Evolutionary conservation across 331 rosid genomes (phyloP).

Genomic region (Erythrophleum ivorense): DNA sequence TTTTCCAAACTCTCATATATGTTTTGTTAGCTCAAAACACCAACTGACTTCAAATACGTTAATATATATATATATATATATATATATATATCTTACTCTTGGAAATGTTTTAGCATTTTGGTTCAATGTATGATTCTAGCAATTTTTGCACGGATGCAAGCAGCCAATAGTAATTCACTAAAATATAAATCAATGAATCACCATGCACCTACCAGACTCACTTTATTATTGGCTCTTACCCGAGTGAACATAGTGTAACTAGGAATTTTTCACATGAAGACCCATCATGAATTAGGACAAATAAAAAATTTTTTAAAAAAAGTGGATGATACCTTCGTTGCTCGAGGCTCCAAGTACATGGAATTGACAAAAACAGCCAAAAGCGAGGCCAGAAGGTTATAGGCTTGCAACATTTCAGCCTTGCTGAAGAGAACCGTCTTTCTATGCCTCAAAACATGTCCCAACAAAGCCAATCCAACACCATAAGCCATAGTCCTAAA

Average conservation of each 20-base stretch:
- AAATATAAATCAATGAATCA: neutral
- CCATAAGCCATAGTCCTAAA: slow-evolving; percentile 61
- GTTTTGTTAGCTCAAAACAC: no score
- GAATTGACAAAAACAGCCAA: slow-evolving; percentile 52
- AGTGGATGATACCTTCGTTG: slow-evolving; percentile 61
- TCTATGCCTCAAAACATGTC: slow-evolving; percentile 48
- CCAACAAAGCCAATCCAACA: slow-evolving; percentile 57
- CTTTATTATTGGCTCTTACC: no score
- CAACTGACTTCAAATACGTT: no score
- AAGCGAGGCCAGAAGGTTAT: slow-evolving; percentile 56
- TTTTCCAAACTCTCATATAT: no score
- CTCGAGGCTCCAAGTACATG: slow-evolving; percentile 79
- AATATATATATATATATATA: no score
- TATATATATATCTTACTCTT: no score
- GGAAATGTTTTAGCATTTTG: no score
- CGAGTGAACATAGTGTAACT: neutral
- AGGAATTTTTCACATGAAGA: neutral
- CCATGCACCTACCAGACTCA: no score
- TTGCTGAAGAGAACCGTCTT: slow-evolving; percentile 12
- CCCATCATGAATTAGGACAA: neutral
- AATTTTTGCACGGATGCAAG: no score
- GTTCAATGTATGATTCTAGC: no score
- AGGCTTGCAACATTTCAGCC: slow-evolving; percentile 48
- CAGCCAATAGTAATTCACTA: no score
- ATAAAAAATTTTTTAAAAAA: neutral